A percentile compares a stretch with the other conserved stretches of the same genome.
Evolutionary conservation across 208 protist genomes (phyloP).

Genomic region (Trichomonas tenax): DNA sequence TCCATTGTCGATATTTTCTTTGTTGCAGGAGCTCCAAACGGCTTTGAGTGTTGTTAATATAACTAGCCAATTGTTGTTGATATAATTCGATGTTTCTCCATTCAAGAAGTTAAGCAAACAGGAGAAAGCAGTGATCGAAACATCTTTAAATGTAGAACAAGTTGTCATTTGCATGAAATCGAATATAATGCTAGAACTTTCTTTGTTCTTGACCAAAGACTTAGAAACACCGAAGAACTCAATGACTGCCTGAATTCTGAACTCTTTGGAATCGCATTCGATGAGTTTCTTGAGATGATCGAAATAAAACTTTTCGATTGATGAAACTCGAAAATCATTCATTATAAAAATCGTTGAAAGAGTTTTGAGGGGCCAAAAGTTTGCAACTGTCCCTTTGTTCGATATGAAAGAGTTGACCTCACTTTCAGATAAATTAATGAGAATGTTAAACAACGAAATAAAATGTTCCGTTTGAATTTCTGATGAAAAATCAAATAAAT

Average conservation of each 20-base stretch:
- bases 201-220: not conserved
- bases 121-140: not conserved
- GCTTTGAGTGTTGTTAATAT: not conserved
- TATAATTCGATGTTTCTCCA: not conserved
- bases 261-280: not conserved
- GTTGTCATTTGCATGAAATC: not conserved
- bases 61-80: not conserved
- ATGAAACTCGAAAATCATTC: not conserved
- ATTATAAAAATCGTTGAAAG: not conserved
- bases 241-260: not conserved
- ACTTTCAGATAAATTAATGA: not conserved
- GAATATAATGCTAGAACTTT: not conserved
- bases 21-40: not conserved
- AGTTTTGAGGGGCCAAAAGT: not conserved
- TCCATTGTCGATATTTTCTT: not conserved
- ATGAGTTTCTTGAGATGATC: not conserved
- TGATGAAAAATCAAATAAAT: not conserved
- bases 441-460: not conserved
- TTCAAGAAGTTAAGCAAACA: not conserved
- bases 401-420: not conserved
- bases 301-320: not conserved
- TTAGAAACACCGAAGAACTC: not conserved
- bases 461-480: not conserved
- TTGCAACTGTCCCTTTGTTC: not conserved
- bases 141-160: not conserved